These are phyloP conservation scores for Phytophthora uliginosa DNA, from an alignment of 352 stramenopile species.

Conservation along the genomic window DNA sequence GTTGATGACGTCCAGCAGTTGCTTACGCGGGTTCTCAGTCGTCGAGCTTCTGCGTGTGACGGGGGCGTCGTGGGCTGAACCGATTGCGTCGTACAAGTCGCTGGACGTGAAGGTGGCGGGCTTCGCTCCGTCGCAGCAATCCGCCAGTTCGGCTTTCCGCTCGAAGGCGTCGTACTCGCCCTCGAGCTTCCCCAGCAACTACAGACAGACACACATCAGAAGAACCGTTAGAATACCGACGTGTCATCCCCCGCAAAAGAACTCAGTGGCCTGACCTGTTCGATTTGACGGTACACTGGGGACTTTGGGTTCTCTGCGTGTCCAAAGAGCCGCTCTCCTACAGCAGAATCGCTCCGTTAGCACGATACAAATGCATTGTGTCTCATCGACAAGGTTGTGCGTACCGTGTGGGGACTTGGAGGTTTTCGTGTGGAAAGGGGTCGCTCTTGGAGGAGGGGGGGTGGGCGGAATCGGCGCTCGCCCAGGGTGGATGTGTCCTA, in stretches of 20 bases:
- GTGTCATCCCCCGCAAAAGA: neutral
- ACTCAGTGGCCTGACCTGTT: conserved; percentile 37
- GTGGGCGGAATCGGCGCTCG: conserved; percentile 39
- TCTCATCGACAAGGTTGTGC: neutral
- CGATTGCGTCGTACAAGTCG: conserved; percentile 82
- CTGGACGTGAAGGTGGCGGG: conserved; percentile 63
- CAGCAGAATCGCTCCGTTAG: conserved; percentile 4
- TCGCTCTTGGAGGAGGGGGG: conserved; percentile 14
- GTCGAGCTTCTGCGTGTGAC: conserved; percentile 15
- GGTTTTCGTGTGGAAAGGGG: conserved; percentile 36
- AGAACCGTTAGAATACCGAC: too few species aligned
- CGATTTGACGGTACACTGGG: conserved; percentile 69
- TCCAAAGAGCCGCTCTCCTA: conserved; percentile 63
- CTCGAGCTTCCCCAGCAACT: conserved; percentile 61
- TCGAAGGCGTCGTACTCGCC: conserved; percentile 71
- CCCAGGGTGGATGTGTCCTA: conserved; percentile 79
- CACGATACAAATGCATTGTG: neutral
- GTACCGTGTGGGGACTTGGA: conserved; percentile 38
- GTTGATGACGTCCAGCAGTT: conserved; percentile 72
- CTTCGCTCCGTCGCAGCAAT: conserved; percentile 49
- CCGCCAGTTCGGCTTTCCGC: conserved; percentile 46
- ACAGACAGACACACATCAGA: neutral
- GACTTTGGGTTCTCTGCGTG: conserved; percentile 60
- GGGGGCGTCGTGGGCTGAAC: conserved; percentile 59
- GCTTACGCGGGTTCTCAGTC: conserved; percentile 37